Percentiles rank a stretch among this genome's conserved stretches.
Conservation (phyloP, 768 basidiomycete genomes). For the Mycena belliarum region DNA sequence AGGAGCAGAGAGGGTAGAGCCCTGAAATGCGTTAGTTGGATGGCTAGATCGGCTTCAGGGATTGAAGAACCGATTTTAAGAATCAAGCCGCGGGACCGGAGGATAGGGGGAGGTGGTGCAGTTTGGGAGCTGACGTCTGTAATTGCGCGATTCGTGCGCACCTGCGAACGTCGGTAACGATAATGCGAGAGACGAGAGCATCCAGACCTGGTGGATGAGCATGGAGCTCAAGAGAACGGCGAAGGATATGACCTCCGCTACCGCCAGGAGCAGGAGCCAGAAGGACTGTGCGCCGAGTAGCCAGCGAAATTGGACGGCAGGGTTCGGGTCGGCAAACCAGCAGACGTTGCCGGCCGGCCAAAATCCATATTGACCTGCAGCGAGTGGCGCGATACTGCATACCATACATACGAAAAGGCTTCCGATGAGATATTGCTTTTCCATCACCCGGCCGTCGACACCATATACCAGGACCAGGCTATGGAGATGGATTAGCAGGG, state of each 20-base stretch:
- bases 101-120: too few relatives aligned
- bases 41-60: background rate
- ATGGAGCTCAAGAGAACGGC: background rate
- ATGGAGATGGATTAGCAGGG: background rate
- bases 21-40: background rate
- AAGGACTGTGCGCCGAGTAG: background rate
- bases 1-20: background rate
- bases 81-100: too few relatives aligned
- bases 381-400: background rate
- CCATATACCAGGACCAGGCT: conserved; percentile 2
- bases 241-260: background rate
- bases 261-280: background rate
- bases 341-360: background rate
- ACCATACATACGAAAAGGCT: background rate
- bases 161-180: background rate
- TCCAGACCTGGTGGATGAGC: background rate
- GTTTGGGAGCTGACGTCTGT: too few relatives aligned
- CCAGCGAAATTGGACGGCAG: background rate
- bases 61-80: background rate
- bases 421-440: conserved; percentile 1
- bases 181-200: background rate
- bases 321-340: background rate
- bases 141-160: background rate
- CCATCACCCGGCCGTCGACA: conserved; percentile 1
- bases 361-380: background rate